Evolutionary conservation across 768 basidiomycete genomes (phyloP), one percentile per base, ranked within the genome.

Genomic region (Boletus fagicola): DNA sequence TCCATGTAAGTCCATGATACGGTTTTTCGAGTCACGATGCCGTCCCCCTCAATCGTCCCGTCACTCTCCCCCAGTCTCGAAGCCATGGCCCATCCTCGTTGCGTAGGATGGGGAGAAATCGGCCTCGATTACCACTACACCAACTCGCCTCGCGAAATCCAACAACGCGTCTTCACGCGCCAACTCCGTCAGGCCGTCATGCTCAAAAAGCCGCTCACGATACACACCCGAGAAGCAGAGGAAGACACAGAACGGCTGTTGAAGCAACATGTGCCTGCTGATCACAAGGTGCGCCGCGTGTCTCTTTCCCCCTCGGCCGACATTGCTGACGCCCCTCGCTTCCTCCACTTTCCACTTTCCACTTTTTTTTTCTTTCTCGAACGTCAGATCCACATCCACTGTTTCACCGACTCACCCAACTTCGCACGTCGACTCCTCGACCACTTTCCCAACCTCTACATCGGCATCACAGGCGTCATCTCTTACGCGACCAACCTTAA

Each of bases 91-190:
- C 91, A 93, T 63, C 88, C 90, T 1, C 83, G 87, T 12, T 92
- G 90, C 64, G 90, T 94, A 8, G 90, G 90, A 4, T 89, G 88
- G 86, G 92, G 92, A 1, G 92, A 95, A 66, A 93, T 93, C 54
- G 91, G 92, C 0, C 79, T 92, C 13, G 92, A 94, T 59, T 92
- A 90, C 63, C 89, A 92, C 68, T 91, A 93, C 69, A 83, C 90
- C 71, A 79, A 84, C 59, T 89, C 90, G 0, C 88, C 90, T 0
- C 82, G 86, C 11, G 79, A 82, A 0, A 64, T 85, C 1, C 92
- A 94, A 64, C 84, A 79, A 53, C 73, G 73, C 0, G 83, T 92
- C 12, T 86, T 94, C 49, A 68, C 72, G 1, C 76, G 86, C 10
- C 92, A 94, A 68, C 80, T 94, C 7, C 75, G 76, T 16, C 80